Evolutionary conservation across 805 yeast genomes (phyloP), one percentile per base, ranked within the genome.

Genomic region (Jamesozyma spencerorum): DNA sequence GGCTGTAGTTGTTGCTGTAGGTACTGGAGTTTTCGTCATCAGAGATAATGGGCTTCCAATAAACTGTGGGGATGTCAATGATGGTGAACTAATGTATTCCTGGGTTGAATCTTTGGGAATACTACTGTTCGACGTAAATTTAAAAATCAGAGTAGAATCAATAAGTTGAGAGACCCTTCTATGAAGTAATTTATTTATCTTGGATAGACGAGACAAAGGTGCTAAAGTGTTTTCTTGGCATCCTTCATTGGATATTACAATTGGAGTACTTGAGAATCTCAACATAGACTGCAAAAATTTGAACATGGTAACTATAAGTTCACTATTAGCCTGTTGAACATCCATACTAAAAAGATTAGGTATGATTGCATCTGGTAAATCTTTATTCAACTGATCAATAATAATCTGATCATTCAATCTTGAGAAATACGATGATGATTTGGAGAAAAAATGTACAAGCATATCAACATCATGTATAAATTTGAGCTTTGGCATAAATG

Each of bases 1-100:
- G 6, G 45, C 41, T 10, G 46, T 34, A 4, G 48, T 26, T 7
- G 17, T 15, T 1, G 34, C 24, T 13, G 37, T 14, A 2, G 39
- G 34, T 2, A 42, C 31, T 14, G 33, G 20, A 4, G 47, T 44
- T 3, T 47, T 44, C 34, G 51, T 52, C n/a, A 48, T 41, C 26
- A 42, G 43, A 1, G 55, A 45, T 8, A 50, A 38, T 17, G 62
- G 61, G 31, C 57, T 56, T n/a, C 54, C 43, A 15, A 51, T 46
- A 26, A 48, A 53, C 26, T 57, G 57, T 3, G 63, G 62, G 1
- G 65, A 58, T 7, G 56, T 48, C 11, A 55, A 45, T 1, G 60
- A 48, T 12, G 64, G 63, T 2, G 63, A 54, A 19, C 39, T 41
- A 18, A 44, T 42, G 31, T 36, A 50, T 17, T 49, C 54, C 10